phyloP scores from a whole-genome alignment of 176 grass and related monocot genomes.

The Lolium multiflorum region DNA sequence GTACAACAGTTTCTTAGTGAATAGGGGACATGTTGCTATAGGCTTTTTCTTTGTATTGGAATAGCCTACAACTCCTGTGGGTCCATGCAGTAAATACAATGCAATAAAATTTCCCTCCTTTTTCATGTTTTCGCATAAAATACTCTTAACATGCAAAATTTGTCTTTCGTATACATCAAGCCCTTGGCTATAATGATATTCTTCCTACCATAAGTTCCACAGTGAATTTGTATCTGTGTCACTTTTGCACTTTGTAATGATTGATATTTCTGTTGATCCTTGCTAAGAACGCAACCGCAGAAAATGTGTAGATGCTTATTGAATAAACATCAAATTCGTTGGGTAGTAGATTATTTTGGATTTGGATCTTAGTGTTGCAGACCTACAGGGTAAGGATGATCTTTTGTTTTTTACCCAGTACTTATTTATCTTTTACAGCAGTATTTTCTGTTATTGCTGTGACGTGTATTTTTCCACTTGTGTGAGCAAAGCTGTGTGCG shows the following conservation, averaged over 20 bases:
- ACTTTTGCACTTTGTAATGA: not conserved
- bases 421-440: constrained; percentile 1
- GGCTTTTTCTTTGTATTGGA: not conserved
- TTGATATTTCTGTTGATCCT: not conserved
- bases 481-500: not conserved
- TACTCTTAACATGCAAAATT: not conserved
- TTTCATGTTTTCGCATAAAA: not conserved
- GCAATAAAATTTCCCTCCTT: not conserved
- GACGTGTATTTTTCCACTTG: constrained; percentile 1
- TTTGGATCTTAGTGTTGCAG: not conserved
- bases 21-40: too few species aligned
- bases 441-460: constrained; percentile 11
- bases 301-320: not conserved
- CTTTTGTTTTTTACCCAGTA: constrained; percentile 12
- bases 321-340: not conserved
- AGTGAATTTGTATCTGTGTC: not conserved
- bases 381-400: not conserved
- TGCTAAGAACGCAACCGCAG: not conserved
- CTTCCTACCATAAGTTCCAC: not conserved
- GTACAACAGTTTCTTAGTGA: too few species aligned
- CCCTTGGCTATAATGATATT: not conserved
- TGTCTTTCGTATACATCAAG: not conserved
- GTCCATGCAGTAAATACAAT: not conserved
- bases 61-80: not conserved
- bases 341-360: constrained; percentile 2